A percentile compares a stretch with the other conserved stretches of the same genome.
Evolutionary conservation across 177 flowering plant species (phyloP).

Genomic region (Vitis hybrid): DNA sequence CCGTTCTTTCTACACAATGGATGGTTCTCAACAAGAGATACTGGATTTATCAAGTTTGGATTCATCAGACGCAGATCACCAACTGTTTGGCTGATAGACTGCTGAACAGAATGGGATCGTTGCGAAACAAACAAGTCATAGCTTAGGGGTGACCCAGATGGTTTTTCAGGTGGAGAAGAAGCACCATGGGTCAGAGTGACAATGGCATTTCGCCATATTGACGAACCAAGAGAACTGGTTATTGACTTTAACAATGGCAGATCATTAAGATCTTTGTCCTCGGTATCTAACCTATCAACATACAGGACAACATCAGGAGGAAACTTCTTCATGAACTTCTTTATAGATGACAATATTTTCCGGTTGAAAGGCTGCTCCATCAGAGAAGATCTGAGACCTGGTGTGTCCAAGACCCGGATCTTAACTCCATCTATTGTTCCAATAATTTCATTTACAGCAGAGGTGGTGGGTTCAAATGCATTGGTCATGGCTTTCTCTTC

Average conservation of each 20-base stretch:
- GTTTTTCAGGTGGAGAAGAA: constrained; percentile 79
- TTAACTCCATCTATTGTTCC: constrained; percentile 64
- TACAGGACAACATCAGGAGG: constrained; percentile 75
- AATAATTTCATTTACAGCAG: constrained; percentile 45
- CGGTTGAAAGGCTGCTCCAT: constrained; percentile 60
- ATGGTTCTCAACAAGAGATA: constrained; percentile 83
- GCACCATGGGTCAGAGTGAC: constrained; percentile 80
- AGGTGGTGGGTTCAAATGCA: constrained; percentile 67
- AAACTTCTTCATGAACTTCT: constrained; percentile 53
- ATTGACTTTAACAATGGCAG: constrained; percentile 61
- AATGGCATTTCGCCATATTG: constrained; percentile 73
- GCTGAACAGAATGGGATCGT: constrained; percentile 61
- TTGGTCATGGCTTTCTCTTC: constrained; percentile 43
- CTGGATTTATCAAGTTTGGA: constrained; percentile 60
- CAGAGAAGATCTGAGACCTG: constrained; percentile 58
- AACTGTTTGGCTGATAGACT: constrained; percentile 61
- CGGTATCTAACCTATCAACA: constrained; percentile 70
- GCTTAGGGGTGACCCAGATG: constrained; percentile 65
- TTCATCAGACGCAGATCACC: constrained; percentile 65
- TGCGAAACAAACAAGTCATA: constrained; percentile 71
- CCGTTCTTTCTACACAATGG: constrained; percentile 59
- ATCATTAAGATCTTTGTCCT: constrained; percentile 65
- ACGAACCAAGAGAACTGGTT: constrained; percentile 50
- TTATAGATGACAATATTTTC: constrained; percentile 48
- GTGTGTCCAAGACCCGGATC: constrained; percentile 66